Percentiles rank a stretch among this genome's conserved stretches.
Evolutionary conservation across 495 filamentous ascomycete genomes (phyloP).

Genomic region (Aspergillus campestris): DNA sequence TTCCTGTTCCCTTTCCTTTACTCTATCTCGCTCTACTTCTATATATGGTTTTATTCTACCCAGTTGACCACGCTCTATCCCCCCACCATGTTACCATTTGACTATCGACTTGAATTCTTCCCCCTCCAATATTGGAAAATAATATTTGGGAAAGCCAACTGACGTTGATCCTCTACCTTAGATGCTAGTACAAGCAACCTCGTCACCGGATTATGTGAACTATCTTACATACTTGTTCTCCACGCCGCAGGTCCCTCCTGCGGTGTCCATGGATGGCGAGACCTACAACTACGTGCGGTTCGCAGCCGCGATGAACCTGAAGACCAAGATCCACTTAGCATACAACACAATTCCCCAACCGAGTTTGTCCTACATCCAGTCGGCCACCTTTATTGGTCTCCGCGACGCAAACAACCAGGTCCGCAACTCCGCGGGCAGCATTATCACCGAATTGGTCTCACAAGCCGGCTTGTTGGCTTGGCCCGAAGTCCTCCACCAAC

Average conservation of each 20-base stretch:
- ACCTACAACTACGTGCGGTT: conserved; percentile 70
- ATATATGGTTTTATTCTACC: no score
- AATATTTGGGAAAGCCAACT: conserved; percentile 7
- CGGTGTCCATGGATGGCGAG: conserved; percentile 44
- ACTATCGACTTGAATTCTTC: conserved; percentile 1
- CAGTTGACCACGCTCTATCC: no score
- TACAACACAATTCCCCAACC: conserved; percentile 62
- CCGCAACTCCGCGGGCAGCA: conserved; percentile 80
- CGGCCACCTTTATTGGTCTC: conserved; percentile 66
- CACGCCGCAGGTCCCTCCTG: conserved; percentile 51
- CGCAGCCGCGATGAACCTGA: conserved; percentile 86
- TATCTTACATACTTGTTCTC: conserved; percentile 90
- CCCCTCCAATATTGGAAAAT: conserved; percentile 11
- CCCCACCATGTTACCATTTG: not conserved
- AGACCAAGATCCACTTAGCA: conserved; percentile 73
- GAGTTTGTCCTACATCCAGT: conserved; percentile 66
- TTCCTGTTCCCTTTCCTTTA: not conserved
- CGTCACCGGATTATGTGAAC: conserved; percentile 90
- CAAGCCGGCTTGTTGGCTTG: conserved; percentile 81
- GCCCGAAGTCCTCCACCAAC: conserved; percentile 79
- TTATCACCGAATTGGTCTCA: conserved; percentile 88
- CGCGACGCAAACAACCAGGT: conserved; percentile 77
- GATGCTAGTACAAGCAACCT: conserved; percentile 91
- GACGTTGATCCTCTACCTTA: conserved; percentile 24
- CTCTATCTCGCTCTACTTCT: not conserved